Evolutionary conservation across 2,329 filamentous ascomycete genomes (phyloP).

Genomic region (Neopestalotiopsis sp.): DNA sequence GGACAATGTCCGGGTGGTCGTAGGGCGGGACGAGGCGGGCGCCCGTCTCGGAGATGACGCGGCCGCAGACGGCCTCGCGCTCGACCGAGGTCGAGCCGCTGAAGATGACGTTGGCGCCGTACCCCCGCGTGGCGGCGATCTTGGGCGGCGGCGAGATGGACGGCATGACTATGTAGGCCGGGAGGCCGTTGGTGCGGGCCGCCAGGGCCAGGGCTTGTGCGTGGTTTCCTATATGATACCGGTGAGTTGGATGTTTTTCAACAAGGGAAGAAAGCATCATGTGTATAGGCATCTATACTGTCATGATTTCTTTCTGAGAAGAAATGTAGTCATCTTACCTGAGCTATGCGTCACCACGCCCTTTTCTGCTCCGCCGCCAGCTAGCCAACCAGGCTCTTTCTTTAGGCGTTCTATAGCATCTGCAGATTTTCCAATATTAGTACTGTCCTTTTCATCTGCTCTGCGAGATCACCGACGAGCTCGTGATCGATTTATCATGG

Average conservation of each 20-base stretch:
- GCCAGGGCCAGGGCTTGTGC: constrained; percentile 91
- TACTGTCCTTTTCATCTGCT: neutral
- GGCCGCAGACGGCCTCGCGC: constrained; percentile 77
- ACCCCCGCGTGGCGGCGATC: constrained; percentile 79
- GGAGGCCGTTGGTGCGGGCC: constrained; percentile 73
- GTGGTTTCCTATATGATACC: constrained; percentile 74
- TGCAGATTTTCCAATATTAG: neutral
- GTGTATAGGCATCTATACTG: too few relatives aligned
- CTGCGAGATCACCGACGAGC: neutral
- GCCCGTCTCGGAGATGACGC: constrained; percentile 73
- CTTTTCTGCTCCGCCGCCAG: constrained; percentile 61
- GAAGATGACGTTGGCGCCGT: constrained; percentile 81
- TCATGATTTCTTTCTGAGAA: neutral
- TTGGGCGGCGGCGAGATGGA: constrained; percentile 84
- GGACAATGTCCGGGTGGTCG: constrained; percentile 88
- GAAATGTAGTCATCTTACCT: constrained; percentile 55
- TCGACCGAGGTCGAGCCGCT: constrained; percentile 81
- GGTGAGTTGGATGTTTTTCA: neutral
- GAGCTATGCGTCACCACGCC: constrained; percentile 92
- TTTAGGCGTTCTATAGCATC: constrained; percentile 76
- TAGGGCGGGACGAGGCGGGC: constrained; percentile 88
- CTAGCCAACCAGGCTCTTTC: constrained; percentile 64
- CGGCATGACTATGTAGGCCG: constrained; percentile 92
- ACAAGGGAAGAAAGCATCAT: too few relatives aligned
- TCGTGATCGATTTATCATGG: neutral